Base-by-base conservation (phyloP, 2,329 filamentous ascomycete genomes). In the Alternaria solani region DNA sequence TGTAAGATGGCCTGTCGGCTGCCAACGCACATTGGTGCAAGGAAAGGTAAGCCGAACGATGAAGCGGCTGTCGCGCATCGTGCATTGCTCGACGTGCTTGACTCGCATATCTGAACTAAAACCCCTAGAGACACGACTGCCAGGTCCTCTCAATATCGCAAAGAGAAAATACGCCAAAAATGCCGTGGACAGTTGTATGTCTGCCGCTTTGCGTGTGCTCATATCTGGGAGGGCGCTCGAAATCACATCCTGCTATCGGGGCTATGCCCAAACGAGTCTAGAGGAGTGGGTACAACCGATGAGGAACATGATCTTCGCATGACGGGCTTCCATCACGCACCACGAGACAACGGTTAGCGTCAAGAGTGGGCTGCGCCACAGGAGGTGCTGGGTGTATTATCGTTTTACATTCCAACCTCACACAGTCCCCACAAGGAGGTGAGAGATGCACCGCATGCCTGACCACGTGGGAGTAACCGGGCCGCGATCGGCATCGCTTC, bases 21-120 rank as follows among this genome's bases (percentile, higher is more conserved):
- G 71, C 71, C 72, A 75, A 58, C 71, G 62, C 73, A 75, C 59
- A 56, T 55, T 51, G 67, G 52, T 43, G 53, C 46, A 52, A 53
- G 44, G 48, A 43, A 36, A 43, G 44, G 43, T 38, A 59, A 55
- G 51, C 56, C 38, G 36, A 28, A 39, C 51, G n/a, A 39, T 23
- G 28, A 36, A 23, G 43, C 43, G 57, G 51, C 43, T 59, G 23
- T 36, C 43, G 57, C 57, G 51, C 51, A 25, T 49, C 12, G 30
- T 49, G 43, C 20, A 23, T 55, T 42, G 20, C 23, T 48, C 51
- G 28, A 51, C 39, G 32, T 38, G 20, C 23, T 47, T 38, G 46
- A 23, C 30, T 26, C 38, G n/a, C 7, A 23, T 43, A 44, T 52
- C 20, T 26, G 12, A 30, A n/a, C 14, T 18, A 32, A 23, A 16